Evolutionary conservation across 2,329 filamentous ascomycete genomes (phyloP), one percentile per base, ranked within the genome.

Genomic region (Cordyceps cicadae): DNA sequence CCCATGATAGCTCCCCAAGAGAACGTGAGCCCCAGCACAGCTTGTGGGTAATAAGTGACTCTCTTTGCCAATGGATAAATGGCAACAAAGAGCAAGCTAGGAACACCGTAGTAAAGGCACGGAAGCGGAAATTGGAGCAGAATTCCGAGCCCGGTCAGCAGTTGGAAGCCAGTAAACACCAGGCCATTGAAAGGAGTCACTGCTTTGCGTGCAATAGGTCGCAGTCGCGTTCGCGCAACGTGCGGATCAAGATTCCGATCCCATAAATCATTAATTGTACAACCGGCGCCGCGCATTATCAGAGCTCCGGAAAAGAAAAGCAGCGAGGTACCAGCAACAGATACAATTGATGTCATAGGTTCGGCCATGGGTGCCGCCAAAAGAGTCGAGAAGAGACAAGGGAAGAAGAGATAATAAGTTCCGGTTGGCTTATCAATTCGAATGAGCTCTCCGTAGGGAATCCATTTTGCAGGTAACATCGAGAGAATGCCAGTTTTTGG

Each of bases 1-100:
- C 90, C 91, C 85, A 96, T 87, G 55, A 94, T 84, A 17, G 91
- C 89, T 29, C 91, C 91, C 91, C 91, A 95, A 5, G 89, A 92
- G 71, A 95, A 96, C 1, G 90, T 92, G 58, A 94, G 73, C 0
- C 92, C 92, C 0, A 96, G 82, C 9, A 95, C 86, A 63, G 88
- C 83, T 71, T 96, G 91, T 2, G 91, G 91, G 70, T 95, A 96
- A 72, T 96, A 86, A 0, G 91, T 96, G 29, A 95, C 82, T 39
- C 92, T 81, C 75, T 96, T 96, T 12, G 90, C 89, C 19, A 96
- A 77, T 15, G 92, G 91, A 70, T 96, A 96, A 1, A 81, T 77
- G 3, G 84, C 83, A 6, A 95, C 90, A 9, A 95, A 76, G 2
- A 87, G 68, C 45, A 96, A 77, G 63, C 87, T 90, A 0, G 91